A percentile compares a stretch with the other conserved stretches of the same genome.
phyloP scores from a whole-genome alignment of 768 basidiomycete species.

The Trichaptum fuscoviolaceum region DNA sequence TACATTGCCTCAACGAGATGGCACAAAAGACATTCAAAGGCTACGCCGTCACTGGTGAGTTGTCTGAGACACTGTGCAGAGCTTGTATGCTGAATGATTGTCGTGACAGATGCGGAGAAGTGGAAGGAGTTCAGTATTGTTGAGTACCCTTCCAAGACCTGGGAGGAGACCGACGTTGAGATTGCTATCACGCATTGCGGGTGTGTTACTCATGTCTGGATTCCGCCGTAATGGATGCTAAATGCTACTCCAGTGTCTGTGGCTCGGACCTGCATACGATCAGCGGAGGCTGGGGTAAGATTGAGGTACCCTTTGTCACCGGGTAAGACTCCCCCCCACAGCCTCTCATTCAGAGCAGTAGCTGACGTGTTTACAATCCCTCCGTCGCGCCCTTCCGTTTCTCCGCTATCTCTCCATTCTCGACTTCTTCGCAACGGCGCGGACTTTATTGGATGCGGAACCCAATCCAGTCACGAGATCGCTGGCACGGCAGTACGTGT shows the following conservation, averaged over 20 bases:
- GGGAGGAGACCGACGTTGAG: constrained; percentile 33
- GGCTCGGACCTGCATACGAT: constrained; percentile 31
- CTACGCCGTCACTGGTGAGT: constrained; percentile 13
- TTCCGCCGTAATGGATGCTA: background rate
- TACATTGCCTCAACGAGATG: background rate
- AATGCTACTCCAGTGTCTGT: constrained; percentile 14
- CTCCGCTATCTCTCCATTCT: background rate
- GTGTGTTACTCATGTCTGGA: background rate
- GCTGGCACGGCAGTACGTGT: constrained; percentile 29
- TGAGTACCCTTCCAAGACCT: constrained; percentile 31
- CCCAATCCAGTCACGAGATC: constrained; percentile 27
- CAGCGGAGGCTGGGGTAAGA: constrained; percentile 28
- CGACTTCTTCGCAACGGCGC: background rate
- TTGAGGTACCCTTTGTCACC: constrained; percentile 6
- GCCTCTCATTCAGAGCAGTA: background rate
- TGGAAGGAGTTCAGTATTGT: constrained; percentile 16
- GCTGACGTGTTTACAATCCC: background rate
- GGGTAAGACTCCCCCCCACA: constrained; percentile 6
- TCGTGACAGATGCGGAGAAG: background rate
- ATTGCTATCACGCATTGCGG: constrained; percentile 18
- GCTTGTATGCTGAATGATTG: constrained; percentile 3
- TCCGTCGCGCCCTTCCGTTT: background rate
- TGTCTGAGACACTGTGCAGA: constrained; percentile 5
- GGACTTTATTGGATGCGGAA: background rate
- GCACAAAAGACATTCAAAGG: constrained; percentile 12